Evolutionary conservation across 78 protist genomes (phyloP), one percentile per base, ranked within the genome.

Genomic region (Isochrysis galbana): DNA sequence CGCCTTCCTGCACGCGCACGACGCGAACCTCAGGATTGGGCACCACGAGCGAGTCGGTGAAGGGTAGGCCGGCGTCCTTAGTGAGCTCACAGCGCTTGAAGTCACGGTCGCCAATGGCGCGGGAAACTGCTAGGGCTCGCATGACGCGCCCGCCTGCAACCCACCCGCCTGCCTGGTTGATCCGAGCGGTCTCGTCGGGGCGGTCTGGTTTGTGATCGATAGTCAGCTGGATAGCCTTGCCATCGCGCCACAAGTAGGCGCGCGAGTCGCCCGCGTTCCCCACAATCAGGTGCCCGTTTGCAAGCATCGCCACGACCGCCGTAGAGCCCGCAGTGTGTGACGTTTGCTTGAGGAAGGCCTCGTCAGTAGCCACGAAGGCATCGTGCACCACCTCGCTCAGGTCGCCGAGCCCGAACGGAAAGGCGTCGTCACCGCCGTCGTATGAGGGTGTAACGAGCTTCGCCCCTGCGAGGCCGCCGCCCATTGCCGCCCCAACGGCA

Each of bases 201-300:
- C 82, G 36, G 82, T 72, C 82, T 38, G 82, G 82, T 42, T 72
- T 72, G 42, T 72, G 82, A 19, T 72, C 82, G 82, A 72, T 25
- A 25, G 42, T 19, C n/a, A 72, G 82, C n/a, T 5, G 42, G n/a
- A 72, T 38, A 38, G 21, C 82, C 74, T 23, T 19, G 21, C 67
- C 67, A 21, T 54, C 67, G 10, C 67, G 10, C 67, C 67, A 54
- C 32, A 54, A 19, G 67, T 54, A 54, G 67, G 34, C 11, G 17
- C 74, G 74, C 74, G 74, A 67, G 82, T 72, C 82, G 82, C 82
- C 82, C 36, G 82, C 42, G 82, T 72, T 72, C n/a, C n/a, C 82
- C 17, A 72, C 82, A 42, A 72, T 19, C 46, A 29, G 21, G 82
- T 72, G 19, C 42, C 21, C 2, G 32, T 21, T 5, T 3, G 42